phyloP scores from a whole-genome alignment of 2,329 filamentous ascomycete species.

The Penicillium sp. region DNA sequence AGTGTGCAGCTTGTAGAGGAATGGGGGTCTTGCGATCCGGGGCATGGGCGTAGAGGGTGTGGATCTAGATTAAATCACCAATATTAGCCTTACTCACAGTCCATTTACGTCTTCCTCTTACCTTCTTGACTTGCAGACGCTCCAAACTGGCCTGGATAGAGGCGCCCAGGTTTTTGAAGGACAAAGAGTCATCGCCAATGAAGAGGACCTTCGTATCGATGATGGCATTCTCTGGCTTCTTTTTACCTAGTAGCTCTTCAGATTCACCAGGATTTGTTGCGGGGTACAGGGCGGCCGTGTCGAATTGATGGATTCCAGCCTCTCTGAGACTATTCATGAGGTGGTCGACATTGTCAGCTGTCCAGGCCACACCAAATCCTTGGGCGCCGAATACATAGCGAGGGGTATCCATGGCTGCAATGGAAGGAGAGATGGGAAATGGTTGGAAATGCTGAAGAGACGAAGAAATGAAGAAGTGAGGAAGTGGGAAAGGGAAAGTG shows the following conservation, averaged over 20 bases:
- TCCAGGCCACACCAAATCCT: neutral
- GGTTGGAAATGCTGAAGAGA: neutral
- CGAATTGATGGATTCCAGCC: neutral
- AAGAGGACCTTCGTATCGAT: slow-evolving; percentile 2
- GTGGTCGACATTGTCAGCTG: neutral
- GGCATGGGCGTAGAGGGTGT: slow-evolving; percentile 2
- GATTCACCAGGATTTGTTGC: slow-evolving; percentile 1
- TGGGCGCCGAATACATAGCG: slow-evolving; percentile 1
- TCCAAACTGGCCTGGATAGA: slow-evolving; percentile 1
- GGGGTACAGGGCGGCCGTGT: slow-evolving; percentile 4
- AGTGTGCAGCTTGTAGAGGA: neutral
- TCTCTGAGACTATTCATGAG: neutral
- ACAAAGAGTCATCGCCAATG: neutral
- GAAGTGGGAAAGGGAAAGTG: neutral
- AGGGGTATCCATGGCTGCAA: slow-evolving; percentile 1
- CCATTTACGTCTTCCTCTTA: neutral
- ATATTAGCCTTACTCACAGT: neutral
- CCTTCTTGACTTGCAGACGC: neutral
- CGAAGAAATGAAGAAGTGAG: neutral
- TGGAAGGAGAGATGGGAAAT: neutral
- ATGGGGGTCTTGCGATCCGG: slow-evolving; percentile 3
- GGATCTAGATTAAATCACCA: neutral
- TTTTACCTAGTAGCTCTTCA: neutral
- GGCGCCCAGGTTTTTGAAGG: neutral
- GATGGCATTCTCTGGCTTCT: neutral